Conservation (phyloP, 2,329 filamentous ascomycete genomes). For the Aschersonia sp. region DNA sequence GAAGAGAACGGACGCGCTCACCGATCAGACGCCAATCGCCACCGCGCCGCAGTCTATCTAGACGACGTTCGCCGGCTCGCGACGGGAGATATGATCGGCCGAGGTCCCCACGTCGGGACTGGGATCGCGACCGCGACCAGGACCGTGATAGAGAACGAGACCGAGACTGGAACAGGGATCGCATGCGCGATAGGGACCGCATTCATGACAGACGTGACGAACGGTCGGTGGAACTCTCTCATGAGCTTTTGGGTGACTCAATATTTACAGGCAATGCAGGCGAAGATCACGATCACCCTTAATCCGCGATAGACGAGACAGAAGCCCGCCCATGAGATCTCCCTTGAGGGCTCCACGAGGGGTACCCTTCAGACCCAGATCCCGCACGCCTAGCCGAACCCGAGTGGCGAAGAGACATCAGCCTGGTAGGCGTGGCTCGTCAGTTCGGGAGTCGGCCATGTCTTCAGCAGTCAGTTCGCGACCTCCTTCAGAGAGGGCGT, state of each 20-base stretch:
- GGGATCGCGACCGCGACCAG: conserved; percentile 17
- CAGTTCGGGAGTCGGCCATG: conserved; percentile 31
- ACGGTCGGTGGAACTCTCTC: conserved; percentile 11
- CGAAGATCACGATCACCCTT: conserved; percentile 41
- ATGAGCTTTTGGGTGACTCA: background rate
- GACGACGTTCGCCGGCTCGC: conserved; percentile 19
- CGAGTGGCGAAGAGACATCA: conserved; percentile 30
- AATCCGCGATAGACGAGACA: conserved; percentile 28
- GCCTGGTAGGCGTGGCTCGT: conserved; percentile 31
- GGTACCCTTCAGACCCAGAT: conserved; percentile 36
- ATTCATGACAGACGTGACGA: conserved; percentile 27
- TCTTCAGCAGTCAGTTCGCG: conserved; percentile 36
- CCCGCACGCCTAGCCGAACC: conserved; percentile 27
- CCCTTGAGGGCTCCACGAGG: conserved; percentile 17
- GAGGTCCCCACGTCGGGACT: conserved; percentile 21
- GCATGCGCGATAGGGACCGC: conserved; percentile 15
- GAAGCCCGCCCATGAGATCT: conserved; percentile 15
- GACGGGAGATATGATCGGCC: conserved; percentile 23
- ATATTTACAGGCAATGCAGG: conserved; percentile 17
- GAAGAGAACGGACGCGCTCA: conserved; percentile 21
- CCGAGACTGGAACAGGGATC: conserved; percentile 15
- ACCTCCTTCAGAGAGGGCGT: conserved; percentile 35
- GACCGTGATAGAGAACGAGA: conserved; percentile 18
- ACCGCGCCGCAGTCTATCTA: conserved; percentile 22
- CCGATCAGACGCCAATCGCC: conserved; percentile 22